Base-by-base conservation (phyloP, 805 yeast species). In the Sporopachydermia lactativora region DNA sequence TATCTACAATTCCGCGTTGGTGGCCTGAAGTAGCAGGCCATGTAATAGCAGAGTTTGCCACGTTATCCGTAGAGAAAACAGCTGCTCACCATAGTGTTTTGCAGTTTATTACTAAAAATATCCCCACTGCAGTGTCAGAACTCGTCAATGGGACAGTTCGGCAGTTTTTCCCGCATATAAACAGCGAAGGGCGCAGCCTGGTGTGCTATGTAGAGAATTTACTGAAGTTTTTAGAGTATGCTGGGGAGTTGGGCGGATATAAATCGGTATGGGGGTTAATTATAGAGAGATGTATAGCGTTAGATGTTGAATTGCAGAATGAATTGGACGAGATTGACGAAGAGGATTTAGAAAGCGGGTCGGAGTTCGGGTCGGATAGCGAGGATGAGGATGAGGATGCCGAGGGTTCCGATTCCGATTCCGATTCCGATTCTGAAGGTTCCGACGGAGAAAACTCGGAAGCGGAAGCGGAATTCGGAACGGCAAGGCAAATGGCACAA, bases 221-320 rank as follows among this genome's bases (percentile, higher is more conserved):
- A 39, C 60, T 88, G 40, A 53, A 54, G 17, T 55, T 83, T 18
- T 61, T 76, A 28, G 65, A 67, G 5, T 88, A 89, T 57, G 82
- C 92, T 47, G 73, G 75, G 3, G 96, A 86, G 49, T 61, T 86
- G 47, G 75, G 77, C 49, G 70, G 70, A 24, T 24, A 24, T n/a
- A 24, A 24, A 47, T 74, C 74, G 38, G 67, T 83, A 4, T 88
- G 96, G 96, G 77, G 81, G 16, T 58, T 83, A 43, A 66, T 88
- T 13, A 64, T 86, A 34, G 95, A 89, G 57, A 73, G 77, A 45
- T 70, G 82, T 42, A 84, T 92, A 44, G 81, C 83, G 47, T 65
- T 92, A 38, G 98, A 89, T 59, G 96, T 88, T 3, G 97, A 86
- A 57, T 65, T 88, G 43, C 95, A 85, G 52, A 85, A 83, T 53